Conservation (phyloP, 805 yeast species). For the Wickerhamiella hasegawae region DNA sequence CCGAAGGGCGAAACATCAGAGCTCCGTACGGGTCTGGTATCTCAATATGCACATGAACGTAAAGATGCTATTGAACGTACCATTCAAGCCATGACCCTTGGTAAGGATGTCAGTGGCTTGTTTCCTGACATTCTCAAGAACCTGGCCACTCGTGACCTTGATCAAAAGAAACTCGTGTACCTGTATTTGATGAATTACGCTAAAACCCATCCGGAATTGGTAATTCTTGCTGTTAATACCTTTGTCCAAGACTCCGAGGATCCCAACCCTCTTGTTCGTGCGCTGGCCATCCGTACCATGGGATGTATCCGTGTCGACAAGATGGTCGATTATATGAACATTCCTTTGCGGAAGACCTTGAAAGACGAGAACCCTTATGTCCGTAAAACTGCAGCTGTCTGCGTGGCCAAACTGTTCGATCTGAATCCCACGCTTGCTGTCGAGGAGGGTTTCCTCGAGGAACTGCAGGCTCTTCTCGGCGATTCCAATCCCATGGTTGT, state of each 20-base stretch:
- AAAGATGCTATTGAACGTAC: constrained; percentile 95
- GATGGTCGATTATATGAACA: constrained; percentile 87
- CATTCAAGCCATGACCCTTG: constrained; percentile 95
- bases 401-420: constrained; percentile 91
- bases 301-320: constrained; percentile 93
- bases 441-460: constrained; percentile 72
- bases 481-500: constrained; percentile 96
- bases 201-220: constrained; percentile 85
- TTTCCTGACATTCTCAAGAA: constrained; percentile 95
- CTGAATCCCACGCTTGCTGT: constrained; percentile 63
- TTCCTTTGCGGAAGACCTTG: constrained; percentile 71
- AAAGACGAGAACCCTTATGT: constrained; percentile 94
- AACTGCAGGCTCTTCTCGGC: constrained; percentile 47
- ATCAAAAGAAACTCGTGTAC: constrained; percentile 91
- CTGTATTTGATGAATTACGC: constrained; percentile 95
- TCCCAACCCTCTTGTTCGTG: constrained; percentile 89
- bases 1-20: constrained; percentile 67
- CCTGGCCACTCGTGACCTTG: constrained; percentile 90
- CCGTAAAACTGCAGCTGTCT: constrained; percentile 90
- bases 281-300: constrained; percentile 96
- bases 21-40: constrained; percentile 74
- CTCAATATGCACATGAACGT: constrained; percentile 79
- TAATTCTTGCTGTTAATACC: constrained; percentile 91
- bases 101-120: constrained; percentile 85
- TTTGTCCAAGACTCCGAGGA: constrained; percentile 91